Evolutionary conservation across 2,329 filamentous ascomycete genomes (phyloP), one percentile per base, ranked within the genome.

Genomic region (Huntiella bhutanensis): DNA sequence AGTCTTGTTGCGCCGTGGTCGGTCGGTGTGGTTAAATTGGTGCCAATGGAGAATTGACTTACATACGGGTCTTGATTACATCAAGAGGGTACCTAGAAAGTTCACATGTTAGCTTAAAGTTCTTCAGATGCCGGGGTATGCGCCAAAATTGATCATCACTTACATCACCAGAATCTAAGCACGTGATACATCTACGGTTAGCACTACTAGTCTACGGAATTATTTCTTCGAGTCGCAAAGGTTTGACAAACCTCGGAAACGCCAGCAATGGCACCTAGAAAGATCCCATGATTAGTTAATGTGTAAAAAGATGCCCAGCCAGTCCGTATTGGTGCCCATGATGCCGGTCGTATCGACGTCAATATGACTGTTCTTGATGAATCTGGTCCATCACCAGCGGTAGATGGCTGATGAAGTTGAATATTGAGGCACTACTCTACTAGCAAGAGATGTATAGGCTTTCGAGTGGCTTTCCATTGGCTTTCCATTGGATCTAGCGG

Each of bases 61-160:
- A 91, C 82, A 93, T 82, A 80, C 88, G 74, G 53, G 91, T 96
- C 75, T 96, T 96, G 64, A 96, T 85, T 49, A 98, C 91, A 63
- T 98, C 91, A 62, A 98, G 72, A 55, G 91, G 91, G 70, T 98
- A 98, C 91, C 87, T 95, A 61, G 42, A 52, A 41, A 52, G 37
- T 33, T 10, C 17, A 6, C 11, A 36, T 32, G 7, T 41, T 49
- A 38, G 16, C 34, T 34, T 16, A 8, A 28, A 12, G n/a, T 41
- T 32, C 47, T 48, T 4, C 10, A 34, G 28, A 33, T 33, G 28
- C 33, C 11, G 7, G 13, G 13, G 8, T 15, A 13, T 19, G 40
- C 22, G 28, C 17, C 8, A 32, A 5, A 11, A 15, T 13, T 15
- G 22, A 28, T 36, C 5, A 28, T 32, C 17, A 63, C 73, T 59